These are phyloP conservation scores for Populus trichocarpa DNA, from an alignment of 441 rosid species.

Conservation along the genomic window DNA sequence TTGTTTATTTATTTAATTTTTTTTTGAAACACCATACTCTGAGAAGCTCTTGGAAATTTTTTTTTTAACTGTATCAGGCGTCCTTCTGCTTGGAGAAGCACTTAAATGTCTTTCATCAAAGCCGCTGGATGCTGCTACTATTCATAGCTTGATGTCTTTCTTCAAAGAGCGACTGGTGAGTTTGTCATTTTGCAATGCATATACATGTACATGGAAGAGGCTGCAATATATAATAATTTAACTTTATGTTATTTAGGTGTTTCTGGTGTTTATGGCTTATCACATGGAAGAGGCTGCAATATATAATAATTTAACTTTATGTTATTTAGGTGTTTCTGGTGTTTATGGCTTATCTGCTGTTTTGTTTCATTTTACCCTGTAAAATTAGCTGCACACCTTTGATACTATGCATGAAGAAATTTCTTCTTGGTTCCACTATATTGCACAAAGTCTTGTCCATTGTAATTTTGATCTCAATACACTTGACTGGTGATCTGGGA, in stretches of 20 bases:
- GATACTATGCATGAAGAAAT: not conserved
- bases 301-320: not conserved
- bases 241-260: not conserved
- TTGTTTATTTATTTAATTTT: not conserved
- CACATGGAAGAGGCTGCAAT: not conserved
- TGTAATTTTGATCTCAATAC: not conserved
- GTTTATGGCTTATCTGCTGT: not conserved
- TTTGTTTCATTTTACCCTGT: not conserved
- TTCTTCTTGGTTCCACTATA: not conserved
- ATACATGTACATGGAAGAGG: not conserved
- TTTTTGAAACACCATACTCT: not conserved
- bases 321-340: not conserved
- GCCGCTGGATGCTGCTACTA: slow-evolving; percentile 50
- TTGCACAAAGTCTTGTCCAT: not conserved
- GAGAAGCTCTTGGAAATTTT: not conserved
- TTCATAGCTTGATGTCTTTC: slow-evolving; percentile 62
- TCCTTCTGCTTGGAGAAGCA: slow-evolving; percentile 78
- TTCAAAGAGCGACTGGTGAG: slow-evolving; percentile 84
- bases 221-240: not conserved
- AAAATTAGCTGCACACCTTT: not conserved
- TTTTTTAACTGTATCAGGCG: slow-evolving; percentile 39
- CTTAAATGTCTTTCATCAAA: slow-evolving; percentile 48
- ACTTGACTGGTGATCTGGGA: not conserved
- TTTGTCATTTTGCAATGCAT: slow-evolving; percentile 7
- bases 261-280: not conserved